Evolutionary conservation across 2,329 filamentous ascomycete species (phyloP).

Genomic region (Coniochaeta ligniaria): DNA sequence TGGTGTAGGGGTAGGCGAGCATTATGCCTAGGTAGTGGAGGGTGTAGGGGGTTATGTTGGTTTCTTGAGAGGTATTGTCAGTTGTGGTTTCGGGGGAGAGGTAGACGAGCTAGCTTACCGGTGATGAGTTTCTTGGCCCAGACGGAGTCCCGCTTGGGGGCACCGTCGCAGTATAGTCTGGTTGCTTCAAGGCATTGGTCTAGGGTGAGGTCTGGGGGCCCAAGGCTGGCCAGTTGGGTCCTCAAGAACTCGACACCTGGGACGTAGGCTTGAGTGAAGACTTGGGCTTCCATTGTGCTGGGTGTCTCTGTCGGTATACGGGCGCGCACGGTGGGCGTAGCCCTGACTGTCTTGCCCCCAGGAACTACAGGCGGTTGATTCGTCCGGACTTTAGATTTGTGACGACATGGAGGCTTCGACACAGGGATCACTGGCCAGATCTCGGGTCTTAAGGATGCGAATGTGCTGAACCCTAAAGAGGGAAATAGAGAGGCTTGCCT

Average conservation of each 20-base stretch:
- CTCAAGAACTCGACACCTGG: slow-evolving; percentile 16
- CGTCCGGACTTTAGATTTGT: not conserved
- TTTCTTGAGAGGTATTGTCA: not conserved
- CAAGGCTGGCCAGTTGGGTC: slow-evolving; percentile 2
- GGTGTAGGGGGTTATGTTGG: slow-evolving; percentile 9
- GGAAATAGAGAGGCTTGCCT: not conserved
- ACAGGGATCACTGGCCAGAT: not conserved
- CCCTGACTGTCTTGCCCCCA: not conserved
- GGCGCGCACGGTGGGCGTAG: not conserved
- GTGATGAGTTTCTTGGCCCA: not conserved
- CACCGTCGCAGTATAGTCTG: slow-evolving; percentile 15
- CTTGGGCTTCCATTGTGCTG: not conserved
- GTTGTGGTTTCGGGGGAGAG: not conserved
- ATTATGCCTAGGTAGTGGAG: slow-evolving; percentile 25
- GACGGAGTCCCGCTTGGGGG: slow-evolving; percentile 3
- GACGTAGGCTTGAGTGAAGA: slow-evolving; percentile 20
- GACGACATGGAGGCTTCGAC: not conserved
- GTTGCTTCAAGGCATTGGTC: slow-evolving; percentile 15
- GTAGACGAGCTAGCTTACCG: not conserved
- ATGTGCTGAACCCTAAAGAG: not conserved
- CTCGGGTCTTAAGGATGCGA: not conserved
- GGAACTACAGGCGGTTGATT: not conserved
- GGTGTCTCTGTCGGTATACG: not conserved
- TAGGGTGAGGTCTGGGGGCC: slow-evolving; percentile 12
- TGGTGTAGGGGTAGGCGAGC: slow-evolving; percentile 8